These are phyloP conservation scores for Rhododendron simsii DNA, from an alignment of 148 eudicot genomes.

Conservation along the genomic window DNA sequence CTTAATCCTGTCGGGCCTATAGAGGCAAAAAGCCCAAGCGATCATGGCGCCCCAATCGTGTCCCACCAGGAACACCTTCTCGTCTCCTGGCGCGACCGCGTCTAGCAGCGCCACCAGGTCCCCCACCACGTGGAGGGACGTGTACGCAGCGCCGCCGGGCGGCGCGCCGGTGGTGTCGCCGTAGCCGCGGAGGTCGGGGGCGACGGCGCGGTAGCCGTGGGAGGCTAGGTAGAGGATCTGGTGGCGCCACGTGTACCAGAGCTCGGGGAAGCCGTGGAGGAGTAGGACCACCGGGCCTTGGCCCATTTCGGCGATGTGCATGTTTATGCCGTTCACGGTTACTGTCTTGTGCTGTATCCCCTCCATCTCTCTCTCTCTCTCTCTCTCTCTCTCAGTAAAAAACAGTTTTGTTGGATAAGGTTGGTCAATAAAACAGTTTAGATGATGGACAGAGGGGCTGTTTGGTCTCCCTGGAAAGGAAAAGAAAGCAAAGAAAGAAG, in stretches of 20 bases:
- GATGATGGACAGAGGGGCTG: background rate
- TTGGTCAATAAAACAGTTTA: background rate
- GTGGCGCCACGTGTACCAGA: constrained; percentile 23
- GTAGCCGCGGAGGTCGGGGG: constrained; percentile 19
- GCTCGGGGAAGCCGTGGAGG: constrained; percentile 21
- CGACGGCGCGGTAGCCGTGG: constrained; percentile 18
- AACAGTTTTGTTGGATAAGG: background rate
- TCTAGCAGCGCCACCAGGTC: constrained; percentile 37
- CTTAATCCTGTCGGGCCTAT: constrained; percentile 33
- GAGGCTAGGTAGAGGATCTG: constrained; percentile 5
- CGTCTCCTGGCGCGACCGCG: constrained; percentile 19
- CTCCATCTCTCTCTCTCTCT: constrained; percentile 15
- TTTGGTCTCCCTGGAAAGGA: no score
- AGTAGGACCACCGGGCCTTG: constrained; percentile 13
- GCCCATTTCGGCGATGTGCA: constrained; percentile 17
- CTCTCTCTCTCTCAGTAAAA: background rate
- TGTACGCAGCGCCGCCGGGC: background rate
- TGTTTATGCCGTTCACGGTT: constrained; percentile 10
- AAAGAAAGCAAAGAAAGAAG: no score
- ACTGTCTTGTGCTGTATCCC: constrained; percentile 9
- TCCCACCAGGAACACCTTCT: constrained; percentile 37
- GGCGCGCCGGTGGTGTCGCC: constrained; percentile 7
- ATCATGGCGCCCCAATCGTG: constrained; percentile 47
- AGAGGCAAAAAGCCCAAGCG: constrained; percentile 40
- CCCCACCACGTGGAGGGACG: constrained; percentile 36